Percentiles rank a stretch among this genome's conserved stretches.
These are phyloP conservation scores for Trichoderma orchidacearum DNA, from an alignment of 495 filamentous ascomycete species.

Conservation along the genomic window DNA sequence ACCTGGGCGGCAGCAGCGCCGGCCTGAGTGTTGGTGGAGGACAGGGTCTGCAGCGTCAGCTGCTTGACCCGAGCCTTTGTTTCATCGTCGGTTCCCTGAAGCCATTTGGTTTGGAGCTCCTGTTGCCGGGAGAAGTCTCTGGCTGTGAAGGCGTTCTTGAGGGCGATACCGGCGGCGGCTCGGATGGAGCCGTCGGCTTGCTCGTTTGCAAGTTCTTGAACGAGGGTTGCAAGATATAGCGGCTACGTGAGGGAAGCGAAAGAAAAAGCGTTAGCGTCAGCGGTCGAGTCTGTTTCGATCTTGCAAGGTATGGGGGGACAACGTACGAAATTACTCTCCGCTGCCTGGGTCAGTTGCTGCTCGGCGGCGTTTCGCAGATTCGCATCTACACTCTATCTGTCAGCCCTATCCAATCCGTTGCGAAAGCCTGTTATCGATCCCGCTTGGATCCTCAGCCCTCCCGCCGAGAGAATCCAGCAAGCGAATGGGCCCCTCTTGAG, in stretches of 20 bases:
- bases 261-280: slow-evolving; percentile 6
- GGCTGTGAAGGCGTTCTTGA: slow-evolving; percentile 94
- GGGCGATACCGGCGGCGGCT: slow-evolving; percentile 82
- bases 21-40: slow-evolving; percentile 60
- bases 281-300: background rate
- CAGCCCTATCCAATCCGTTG: too few relatives aligned
- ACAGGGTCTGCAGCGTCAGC: slow-evolving; percentile 72
- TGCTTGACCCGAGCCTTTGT: slow-evolving; percentile 80
- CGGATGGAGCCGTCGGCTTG: slow-evolving; percentile 67
- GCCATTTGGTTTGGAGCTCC: slow-evolving; percentile 84
- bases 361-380: slow-evolving; percentile 79
- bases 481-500: slow-evolving; percentile 6
- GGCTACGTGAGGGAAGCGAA: slow-evolving; percentile 38
- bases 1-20: slow-evolving; percentile 87
- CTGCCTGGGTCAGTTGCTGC: slow-evolving; percentile 83
- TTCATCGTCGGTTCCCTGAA: slow-evolving; percentile 58
- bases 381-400: slow-evolving; percentile 79
- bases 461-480: background rate
- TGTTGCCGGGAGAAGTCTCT: slow-evolving; percentile 77
- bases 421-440: background rate
- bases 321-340: slow-evolving; percentile 89
- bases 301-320: slow-evolving; percentile 13
- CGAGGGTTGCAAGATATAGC: slow-evolving; percentile 78
- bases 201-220: slow-evolving; percentile 87
- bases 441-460: background rate